phyloP scores from a whole-genome alignment of 305 asterid genomes.

The Solanum aculeatissimum region DNA sequence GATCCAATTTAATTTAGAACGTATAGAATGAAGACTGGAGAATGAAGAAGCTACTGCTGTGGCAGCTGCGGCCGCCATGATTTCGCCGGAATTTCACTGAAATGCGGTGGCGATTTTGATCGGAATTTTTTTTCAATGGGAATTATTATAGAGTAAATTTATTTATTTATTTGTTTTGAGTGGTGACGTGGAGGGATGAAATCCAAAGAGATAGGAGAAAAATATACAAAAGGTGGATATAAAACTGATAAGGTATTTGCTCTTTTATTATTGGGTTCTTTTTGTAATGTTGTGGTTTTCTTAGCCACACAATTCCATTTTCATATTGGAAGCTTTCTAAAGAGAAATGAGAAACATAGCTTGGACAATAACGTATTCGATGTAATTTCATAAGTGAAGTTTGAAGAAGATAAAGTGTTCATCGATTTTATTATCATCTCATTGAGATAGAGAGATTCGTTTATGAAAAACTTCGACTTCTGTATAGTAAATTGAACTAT shows the following conservation, averaged over 20 bases:
- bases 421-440: too few relatives aligned
- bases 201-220: slow-evolving; percentile 35
- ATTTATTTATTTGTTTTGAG: background rate
- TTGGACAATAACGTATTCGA: too few relatives aligned
- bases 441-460: background rate
- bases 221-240: slow-evolving; percentile 11
- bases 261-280: background rate
- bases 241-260: slow-evolving; percentile 37
- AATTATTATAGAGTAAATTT: background rate
- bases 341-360: background rate
- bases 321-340: background rate
- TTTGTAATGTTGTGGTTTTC: background rate
- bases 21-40: slow-evolving; percentile 24
- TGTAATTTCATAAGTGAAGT: too few relatives aligned
- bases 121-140: background rate
- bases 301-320: slow-evolving; percentile 5
- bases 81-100: background rate
- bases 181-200: slow-evolving; percentile 40
- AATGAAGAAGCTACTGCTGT: slow-evolving; percentile 48
- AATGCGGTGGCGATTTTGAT: background rate
- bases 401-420: too few relatives aligned
- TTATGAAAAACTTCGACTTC: background rate
- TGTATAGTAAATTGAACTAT: background rate
- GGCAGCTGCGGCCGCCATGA: slow-evolving; percentile 55
- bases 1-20: slow-evolving; percentile 21